A percentile compares a stretch with the other conserved stretches of the same genome.
Evolutionary conservation across 768 basidiomycete species (phyloP).

Genomic region (Cystofilobasidium macerans): DNA sequence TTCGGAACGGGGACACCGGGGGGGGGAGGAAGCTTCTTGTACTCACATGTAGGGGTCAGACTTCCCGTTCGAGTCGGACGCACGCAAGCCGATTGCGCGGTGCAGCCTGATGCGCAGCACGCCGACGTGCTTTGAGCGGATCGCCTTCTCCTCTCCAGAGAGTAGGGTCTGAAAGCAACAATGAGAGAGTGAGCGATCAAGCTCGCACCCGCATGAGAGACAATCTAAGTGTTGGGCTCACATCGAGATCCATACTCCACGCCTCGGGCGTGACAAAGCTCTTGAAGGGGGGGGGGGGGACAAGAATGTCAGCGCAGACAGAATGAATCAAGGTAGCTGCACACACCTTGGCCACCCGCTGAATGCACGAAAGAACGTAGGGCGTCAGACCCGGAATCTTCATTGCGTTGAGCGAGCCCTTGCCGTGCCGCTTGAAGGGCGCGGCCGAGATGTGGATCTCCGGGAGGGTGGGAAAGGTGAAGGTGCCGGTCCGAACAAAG

Average conservation of each 20-base stretch:
- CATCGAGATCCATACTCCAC: constrained; percentile 38
- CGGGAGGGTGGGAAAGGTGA: constrained; percentile 36
- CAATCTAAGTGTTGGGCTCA: constrained; percentile 3
- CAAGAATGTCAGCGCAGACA: too few relatives aligned
- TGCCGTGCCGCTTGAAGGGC: constrained; percentile 32
- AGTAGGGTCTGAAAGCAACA: constrained; percentile 29
- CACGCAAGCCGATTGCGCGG: constrained; percentile 31
- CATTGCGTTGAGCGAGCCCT: constrained; percentile 35
- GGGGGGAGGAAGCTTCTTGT: too few relatives aligned
- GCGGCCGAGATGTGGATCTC: constrained; percentile 38
- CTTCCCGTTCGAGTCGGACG: constrained; percentile 22
- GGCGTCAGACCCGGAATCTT: constrained; percentile 36
- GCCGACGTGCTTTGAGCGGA: constrained; percentile 34
- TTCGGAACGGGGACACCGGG: too few relatives aligned
- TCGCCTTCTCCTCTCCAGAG: constrained; percentile 34
- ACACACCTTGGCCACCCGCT: constrained; percentile 35
- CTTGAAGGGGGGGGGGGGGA: too few relatives aligned
- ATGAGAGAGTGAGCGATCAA: background rate
- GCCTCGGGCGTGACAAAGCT: constrained; percentile 37
- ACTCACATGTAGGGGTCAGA: constrained; percentile 36
- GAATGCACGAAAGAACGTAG: constrained; percentile 30
- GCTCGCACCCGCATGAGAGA: too few relatives aligned
- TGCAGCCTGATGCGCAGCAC: constrained; percentile 37
- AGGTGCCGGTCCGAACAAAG: constrained; percentile 35
- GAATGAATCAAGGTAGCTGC: too few relatives aligned